A percentile compares a stretch with the other conserved stretches of the same genome.
Evolutionary conservation across 2,329 filamentous ascomycete species (phyloP).

Genomic region (Hypoxylon sp.): DNA sequence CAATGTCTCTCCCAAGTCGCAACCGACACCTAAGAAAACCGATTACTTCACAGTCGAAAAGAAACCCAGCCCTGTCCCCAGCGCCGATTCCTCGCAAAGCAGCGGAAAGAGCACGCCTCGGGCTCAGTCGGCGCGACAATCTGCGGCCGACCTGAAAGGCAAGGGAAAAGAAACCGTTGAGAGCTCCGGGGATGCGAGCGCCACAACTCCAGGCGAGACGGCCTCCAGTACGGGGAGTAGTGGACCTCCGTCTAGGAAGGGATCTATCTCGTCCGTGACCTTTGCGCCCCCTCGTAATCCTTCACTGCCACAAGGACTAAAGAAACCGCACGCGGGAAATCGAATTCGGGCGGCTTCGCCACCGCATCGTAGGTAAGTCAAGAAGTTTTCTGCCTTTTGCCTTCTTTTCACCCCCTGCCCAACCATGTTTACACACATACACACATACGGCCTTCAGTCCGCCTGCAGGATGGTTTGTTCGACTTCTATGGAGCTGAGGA

Average conservation of each 20-base stretch:
- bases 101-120: constrained; percentile 35
- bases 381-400: constrained; percentile 24
- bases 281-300: constrained; percentile 63
- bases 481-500: constrained; percentile 13
- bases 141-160: constrained; percentile 32
- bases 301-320: constrained; percentile 64
- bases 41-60: constrained; percentile 52
- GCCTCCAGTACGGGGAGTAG: constrained; percentile 56
- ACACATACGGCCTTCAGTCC: constrained; percentile 4
- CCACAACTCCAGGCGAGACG: constrained; percentile 56
- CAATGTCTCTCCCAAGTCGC: constrained; percentile 51
- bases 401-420: constrained; percentile 17
- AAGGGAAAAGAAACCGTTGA: constrained; percentile 49
- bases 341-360: constrained; percentile 65
- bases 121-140: constrained; percentile 33
- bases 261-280: constrained; percentile 64
- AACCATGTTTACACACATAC: constrained; percentile 1
- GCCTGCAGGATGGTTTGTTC: constrained; percentile 4
- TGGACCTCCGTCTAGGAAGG: constrained; percentile 59
- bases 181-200: constrained; percentile 53
- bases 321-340: constrained; percentile 61
- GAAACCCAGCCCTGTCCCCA: constrained; percentile 27
- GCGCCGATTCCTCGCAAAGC: constrained; percentile 25
- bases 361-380: constrained; percentile 64
- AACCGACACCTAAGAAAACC: constrained; percentile 47